Conservation (phyloP, 352 stramenopile species). For the Phytophthora ohioensis region DNA sequence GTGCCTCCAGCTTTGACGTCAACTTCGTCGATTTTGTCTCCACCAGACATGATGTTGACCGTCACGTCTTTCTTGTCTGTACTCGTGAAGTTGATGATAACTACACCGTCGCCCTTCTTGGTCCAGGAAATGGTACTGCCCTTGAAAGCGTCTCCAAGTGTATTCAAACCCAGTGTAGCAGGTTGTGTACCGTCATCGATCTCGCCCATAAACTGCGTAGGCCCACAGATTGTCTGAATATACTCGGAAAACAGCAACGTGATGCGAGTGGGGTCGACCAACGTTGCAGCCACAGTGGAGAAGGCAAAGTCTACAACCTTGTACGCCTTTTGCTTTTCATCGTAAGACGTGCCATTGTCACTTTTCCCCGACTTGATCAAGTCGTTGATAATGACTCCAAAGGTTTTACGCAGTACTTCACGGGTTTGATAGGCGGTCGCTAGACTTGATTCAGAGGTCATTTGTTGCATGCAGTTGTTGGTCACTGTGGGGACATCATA, state of each 20-base stretch:
- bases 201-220: constrained; percentile 53
- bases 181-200: constrained; percentile 60
- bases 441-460: constrained; percentile 31
- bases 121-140: constrained; percentile 35
- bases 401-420: constrained; percentile 36
- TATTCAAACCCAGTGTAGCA: constrained; percentile 49
- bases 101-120: constrained; percentile 28
- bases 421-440: constrained; percentile 34
- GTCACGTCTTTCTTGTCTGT: constrained; percentile 35
- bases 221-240: constrained; percentile 64
- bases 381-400: constrained; percentile 40
- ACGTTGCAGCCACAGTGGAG: constrained; percentile 26
- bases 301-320: constrained; percentile 32
- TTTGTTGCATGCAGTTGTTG: constrained; percentile 49
- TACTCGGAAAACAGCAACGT: constrained; percentile 57
- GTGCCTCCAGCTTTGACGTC: constrained; percentile 29
- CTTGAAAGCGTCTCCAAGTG: constrained; percentile 28
- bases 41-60: constrained; percentile 41
- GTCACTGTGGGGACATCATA: constrained; percentile 47
- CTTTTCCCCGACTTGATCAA: constrained; percentile 38
- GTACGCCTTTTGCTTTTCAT: constrained; percentile 28
- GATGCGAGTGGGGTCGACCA: constrained; percentile 56
- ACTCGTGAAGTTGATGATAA: constrained; percentile 38
- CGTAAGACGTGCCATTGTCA: constrained; percentile 34
- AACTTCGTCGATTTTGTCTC: constrained; percentile 33